phyloP scores from a whole-genome alignment of 2,329 filamentous ascomycete genomes.

The Xylaria arbuscula region DNA sequence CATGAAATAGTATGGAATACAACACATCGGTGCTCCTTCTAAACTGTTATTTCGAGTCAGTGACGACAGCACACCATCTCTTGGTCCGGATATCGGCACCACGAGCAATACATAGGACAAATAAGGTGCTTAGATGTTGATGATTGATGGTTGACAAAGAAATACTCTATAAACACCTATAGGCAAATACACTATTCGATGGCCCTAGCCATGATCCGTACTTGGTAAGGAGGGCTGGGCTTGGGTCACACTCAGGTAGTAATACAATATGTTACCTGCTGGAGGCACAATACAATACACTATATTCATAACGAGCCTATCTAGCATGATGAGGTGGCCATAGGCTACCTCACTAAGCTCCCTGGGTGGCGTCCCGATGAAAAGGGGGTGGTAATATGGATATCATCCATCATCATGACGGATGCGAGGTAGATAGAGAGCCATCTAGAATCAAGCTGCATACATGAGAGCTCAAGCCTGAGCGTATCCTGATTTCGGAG shows the following conservation, averaged over 20 bases:
- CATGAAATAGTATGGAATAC: background rate
- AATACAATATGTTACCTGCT: background rate
- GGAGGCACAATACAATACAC: background rate
- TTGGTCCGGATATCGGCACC: background rate
- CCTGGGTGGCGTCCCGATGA: background rate
- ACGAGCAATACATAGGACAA: background rate
- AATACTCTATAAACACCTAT: background rate
- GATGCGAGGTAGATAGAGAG: background rate
- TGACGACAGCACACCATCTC: background rate
- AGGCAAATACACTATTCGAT: too few species aligned
- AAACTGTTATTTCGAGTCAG: background rate
- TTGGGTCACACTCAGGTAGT: background rate
- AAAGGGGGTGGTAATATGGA: conserved; percentile 1
- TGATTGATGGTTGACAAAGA: too few species aligned
- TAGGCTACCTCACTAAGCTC: background rate
- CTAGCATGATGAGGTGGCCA: background rate
- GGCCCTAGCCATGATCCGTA: background rate
- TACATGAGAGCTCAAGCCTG: background rate
- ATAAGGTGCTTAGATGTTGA: background rate
- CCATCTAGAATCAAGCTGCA: background rate
- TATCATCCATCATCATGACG: background rate
- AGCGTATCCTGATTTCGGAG: background rate
- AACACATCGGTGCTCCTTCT: background rate
- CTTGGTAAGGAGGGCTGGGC: background rate
- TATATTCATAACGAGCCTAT: background rate